phyloP scores from a whole-genome alignment of 352 stramenopile species.

The Globisporangium takayamanum region DNA sequence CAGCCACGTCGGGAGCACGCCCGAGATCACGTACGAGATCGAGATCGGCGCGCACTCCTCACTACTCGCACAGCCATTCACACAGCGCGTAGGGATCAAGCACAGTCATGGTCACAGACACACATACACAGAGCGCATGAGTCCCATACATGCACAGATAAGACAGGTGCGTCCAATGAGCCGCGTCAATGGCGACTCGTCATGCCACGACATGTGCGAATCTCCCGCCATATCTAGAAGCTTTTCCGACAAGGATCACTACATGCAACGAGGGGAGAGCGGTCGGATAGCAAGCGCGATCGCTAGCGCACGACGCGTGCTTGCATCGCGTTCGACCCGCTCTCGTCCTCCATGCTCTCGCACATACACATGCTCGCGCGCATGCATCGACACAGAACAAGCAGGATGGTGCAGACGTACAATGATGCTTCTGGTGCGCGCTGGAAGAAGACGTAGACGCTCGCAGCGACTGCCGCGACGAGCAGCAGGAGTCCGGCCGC shows the following conservation, averaged over 20 bases:
- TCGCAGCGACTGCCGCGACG: constrained; percentile 23
- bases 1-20: constrained; percentile 73
- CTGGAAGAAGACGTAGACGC: constrained; percentile 69
- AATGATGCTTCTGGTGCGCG: constrained; percentile 56
- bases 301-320: no score
- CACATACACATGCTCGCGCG: no score
- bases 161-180: not conserved
- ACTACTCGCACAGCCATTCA: constrained; percentile 12
- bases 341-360: no score
- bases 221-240: not conserved
- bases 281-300: no score
- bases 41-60: constrained; percentile 65
- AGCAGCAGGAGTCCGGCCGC: constrained; percentile 38
- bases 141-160: not conserved
- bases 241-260: not conserved
- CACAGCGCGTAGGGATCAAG: not conserved
- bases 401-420: constrained; percentile 29
- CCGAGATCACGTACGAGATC: constrained; percentile 67
- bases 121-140: not conserved
- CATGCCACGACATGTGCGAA: not conserved
- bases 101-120: not conserved
- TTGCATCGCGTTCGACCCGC: no score
- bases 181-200: not conserved
- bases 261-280: not conserved
- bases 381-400: not conserved